phyloP scores from a whole-genome alignment of 2,329 filamentous ascomycete genomes.

The Epicoccum sorghinum region DNA sequence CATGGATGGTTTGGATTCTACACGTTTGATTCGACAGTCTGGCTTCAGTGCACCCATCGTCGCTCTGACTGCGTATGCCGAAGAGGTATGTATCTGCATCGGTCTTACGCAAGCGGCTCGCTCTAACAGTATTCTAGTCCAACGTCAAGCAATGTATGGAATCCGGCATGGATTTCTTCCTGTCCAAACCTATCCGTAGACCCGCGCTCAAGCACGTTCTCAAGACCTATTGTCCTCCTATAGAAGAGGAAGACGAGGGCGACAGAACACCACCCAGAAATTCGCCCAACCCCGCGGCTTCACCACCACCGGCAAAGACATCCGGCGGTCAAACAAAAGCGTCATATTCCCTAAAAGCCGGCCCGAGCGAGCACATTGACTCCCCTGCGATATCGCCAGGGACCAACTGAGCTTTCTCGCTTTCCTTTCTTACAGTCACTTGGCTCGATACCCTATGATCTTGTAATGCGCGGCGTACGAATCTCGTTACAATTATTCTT shows the following conservation, averaged over 20 bases:
- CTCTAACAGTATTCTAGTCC: slow-evolving; percentile 29
- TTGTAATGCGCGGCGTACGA: slow-evolving; percentile 15
- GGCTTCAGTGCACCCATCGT: slow-evolving; percentile 90
- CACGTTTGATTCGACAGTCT: slow-evolving; percentile 81
- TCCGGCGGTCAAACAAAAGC: neutral
- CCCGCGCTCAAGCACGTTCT: slow-evolving; percentile 85
- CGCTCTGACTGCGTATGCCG: slow-evolving; percentile 85
- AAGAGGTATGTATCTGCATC: slow-evolving; percentile 70
- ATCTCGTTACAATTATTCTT: slow-evolving; percentile 1
- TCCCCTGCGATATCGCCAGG: slow-evolving; percentile 18
- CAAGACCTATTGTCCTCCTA: slow-evolving; percentile 80
- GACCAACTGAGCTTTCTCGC: slow-evolving; percentile 2
- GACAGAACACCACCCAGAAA: slow-evolving; percentile 24
- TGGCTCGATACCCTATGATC: slow-evolving; percentile 17
- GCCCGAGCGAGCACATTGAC: slow-evolving; percentile 3
- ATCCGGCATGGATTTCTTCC: slow-evolving; percentile 90
- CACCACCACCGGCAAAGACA: neutral
- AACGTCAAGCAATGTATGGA: slow-evolving; percentile 65
- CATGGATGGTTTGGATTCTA: slow-evolving; percentile 86
- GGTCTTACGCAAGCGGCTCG: neutral
- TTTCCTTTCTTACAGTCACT: slow-evolving; percentile 4
- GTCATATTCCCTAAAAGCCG: slow-evolving; percentile 4
- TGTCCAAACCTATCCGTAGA: slow-evolving; percentile 76
- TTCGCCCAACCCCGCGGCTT: slow-evolving; percentile 2
- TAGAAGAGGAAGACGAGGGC: slow-evolving; percentile 72